Evolutionary conservation across 2,329 filamentous ascomycete species (phyloP).

Genomic region (Arachnomyces sp.): DNA sequence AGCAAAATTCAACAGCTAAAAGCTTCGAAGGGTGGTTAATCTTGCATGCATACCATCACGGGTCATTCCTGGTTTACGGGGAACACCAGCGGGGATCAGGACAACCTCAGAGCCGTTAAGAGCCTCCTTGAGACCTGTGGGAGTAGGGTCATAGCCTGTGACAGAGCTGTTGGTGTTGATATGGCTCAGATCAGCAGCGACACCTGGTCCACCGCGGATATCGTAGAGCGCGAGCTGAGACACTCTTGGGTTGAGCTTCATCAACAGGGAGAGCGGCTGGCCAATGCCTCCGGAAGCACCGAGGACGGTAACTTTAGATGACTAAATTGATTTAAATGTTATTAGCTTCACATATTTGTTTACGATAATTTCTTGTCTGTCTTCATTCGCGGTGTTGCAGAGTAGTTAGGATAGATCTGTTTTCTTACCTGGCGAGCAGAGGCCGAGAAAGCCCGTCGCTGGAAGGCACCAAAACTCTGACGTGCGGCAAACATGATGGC

Average conservation of each 20-base stretch:
- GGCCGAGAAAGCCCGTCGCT: conserved; percentile 74
- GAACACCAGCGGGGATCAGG: conserved; percentile 95
- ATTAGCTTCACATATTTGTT: neutral
- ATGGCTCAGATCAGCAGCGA: conserved; percentile 95
- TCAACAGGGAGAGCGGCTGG: conserved; percentile 91
- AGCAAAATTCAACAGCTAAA: too few relatives aligned
- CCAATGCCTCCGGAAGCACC: conserved; percentile 97
- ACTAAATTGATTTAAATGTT: conserved; percentile 45
- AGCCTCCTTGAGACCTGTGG: conserved; percentile 66
- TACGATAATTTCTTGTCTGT: conserved; percentile 1
- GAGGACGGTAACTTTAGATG: conserved; percentile 95
- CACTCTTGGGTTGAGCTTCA: conserved; percentile 97
- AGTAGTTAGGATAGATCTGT: conserved; percentile 5
- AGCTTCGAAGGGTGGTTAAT: too few relatives aligned
- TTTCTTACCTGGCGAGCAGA: conserved; percentile 65
- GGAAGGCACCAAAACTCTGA: conserved; percentile 48
- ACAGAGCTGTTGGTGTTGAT: conserved; percentile 98
- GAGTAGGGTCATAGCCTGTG: conserved; percentile 75
- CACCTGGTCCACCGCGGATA: conserved; percentile 90
- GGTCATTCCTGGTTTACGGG: conserved; percentile 99
- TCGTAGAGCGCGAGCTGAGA: conserved; percentile 95
- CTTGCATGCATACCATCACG: conserved; percentile 81
- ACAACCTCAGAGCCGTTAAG: conserved; percentile 88
- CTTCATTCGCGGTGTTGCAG: neutral
- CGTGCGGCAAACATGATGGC: conserved; percentile 67